phyloP scores from a whole-genome alignment of 768 basidiomycete species.

The Kwoniella sp. region DNA sequence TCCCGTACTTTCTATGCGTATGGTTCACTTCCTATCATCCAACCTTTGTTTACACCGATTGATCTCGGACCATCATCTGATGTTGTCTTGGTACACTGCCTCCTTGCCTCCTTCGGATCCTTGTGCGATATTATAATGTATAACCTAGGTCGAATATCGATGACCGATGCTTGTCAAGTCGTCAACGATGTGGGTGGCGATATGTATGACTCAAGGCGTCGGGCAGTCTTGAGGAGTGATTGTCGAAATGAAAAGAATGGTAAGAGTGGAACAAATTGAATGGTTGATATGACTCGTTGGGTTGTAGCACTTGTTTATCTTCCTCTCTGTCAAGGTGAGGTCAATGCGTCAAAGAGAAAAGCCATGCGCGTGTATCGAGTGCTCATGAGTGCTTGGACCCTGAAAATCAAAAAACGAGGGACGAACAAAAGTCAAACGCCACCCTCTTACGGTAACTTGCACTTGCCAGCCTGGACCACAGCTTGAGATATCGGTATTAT shows the following conservation, averaged over 20 bases:
- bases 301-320: conserved; percentile 23
- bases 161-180: not conserved
- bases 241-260: conserved; percentile 4
- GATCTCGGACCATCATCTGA: not conserved
- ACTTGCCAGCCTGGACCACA: not conserved
- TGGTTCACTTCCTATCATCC: conserved; percentile 10
- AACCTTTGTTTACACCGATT: conserved; percentile 11
- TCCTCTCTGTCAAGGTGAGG: not conserved
- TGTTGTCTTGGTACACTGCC: not conserved
- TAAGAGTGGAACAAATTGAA: conserved; percentile 1
- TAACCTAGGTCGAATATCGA: too few relatives aligned
- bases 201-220: too few relatives aligned
- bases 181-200: conserved; percentile 1
- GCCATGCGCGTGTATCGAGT: conserved; percentile 19
- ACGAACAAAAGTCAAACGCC: too few relatives aligned
- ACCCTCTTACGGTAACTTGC: not conserved
- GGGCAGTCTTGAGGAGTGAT: not conserved
- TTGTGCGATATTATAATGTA: too few relatives aligned
- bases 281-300: conserved; percentile 20
- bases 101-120: too few relatives aligned
- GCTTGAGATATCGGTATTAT: not conserved
- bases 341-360: conserved; percentile 3
- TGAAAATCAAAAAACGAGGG: conserved; percentile 27
- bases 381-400: conserved; percentile 14
- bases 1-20: not conserved